Evolutionary conservation across 805 yeast genomes (phyloP), one percentile per base, ranked within the genome.

Genomic region (Saccharomycopsis capsularis): DNA sequence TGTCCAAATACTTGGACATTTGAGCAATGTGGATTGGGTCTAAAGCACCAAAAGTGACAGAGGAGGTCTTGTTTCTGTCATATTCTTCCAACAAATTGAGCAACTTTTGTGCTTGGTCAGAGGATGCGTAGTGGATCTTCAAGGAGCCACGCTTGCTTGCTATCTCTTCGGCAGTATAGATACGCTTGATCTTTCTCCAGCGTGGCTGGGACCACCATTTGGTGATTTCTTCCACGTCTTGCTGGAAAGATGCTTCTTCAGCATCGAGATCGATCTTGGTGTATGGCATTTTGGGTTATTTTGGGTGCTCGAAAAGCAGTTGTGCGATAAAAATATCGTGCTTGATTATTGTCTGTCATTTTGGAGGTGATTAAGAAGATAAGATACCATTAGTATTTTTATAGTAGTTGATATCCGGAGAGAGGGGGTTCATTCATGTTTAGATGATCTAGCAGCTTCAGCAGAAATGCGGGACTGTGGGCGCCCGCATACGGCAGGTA

Each of bases 11-110:
- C 68, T 86, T 87, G 59, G 96, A 95, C 98, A 91, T 91, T 70
- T 91, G 97, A 52, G 96, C 74, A 56, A 89, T 88, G 65, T 91
- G 97, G 57, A 91, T 84, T 24, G 97, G 96, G 67, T 91, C 97
- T 60, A 91, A 74, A 22, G 97, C 97, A 65, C 97, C 98, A 63
- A 88, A 90, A 30, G 97, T 89, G 74, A 81, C 82, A 21, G 96
- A 83, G 34, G 79, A 84, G 42, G 95, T 79, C 63, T 80, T 81
- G 57, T 82, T 71, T 52, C 67, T 66, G 65, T 78, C 87, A 64
- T 88, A 97, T 63, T 85, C 81, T 55, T 71, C 69, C 52, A 91
- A 74, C 40, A 86, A 67, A 54, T 70, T 68, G 72, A 65, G 90
- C 58, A 91, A 78, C 68, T 91, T 91, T 65, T 84, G 82, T 46